Conservation (phyloP, 305 asterid genomes). For the Withania somnifera region DNA sequence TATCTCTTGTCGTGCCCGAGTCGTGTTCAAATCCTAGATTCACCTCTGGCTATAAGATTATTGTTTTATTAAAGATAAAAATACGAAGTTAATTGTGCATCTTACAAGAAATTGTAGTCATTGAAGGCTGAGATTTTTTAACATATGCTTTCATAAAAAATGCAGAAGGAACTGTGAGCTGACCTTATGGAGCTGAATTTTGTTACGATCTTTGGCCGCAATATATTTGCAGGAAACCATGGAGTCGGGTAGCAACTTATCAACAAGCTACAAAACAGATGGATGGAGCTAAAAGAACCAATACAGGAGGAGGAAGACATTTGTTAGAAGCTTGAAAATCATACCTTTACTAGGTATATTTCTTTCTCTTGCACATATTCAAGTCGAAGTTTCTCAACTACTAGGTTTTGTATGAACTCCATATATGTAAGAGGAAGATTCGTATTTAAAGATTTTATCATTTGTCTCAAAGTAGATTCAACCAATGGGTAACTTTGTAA, state of each 20-base stretch:
- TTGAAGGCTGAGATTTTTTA: too few species aligned
- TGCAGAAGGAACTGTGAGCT: background rate
- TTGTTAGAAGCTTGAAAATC: background rate
- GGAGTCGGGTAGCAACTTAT: conserved; percentile 23
- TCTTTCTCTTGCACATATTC: conserved; percentile 23
- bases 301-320: background rate
- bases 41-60: too few species aligned
- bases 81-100: background rate
- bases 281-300: background rate
- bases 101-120: background rate
- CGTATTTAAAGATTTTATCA: conserved; percentile 25
- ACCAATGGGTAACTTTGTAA: conserved; percentile 3
- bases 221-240: conserved; percentile 38
- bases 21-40: too few species aligned
- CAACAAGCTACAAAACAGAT: conserved; percentile 22
- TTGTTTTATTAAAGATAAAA: background rate
- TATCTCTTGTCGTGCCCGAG: too few species aligned
- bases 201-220: conserved; percentile 7
- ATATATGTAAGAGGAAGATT: conserved; percentile 20
- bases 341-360: conserved; percentile 24
- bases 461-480: conserved; percentile 11
- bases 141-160: too few species aligned
- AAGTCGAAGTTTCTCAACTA: conserved; percentile 13
- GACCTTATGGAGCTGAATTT: conserved; percentile 34
- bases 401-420: conserved; percentile 15